phyloP scores from a whole-genome alignment of 208 protist species.

The Leishmania major region DNA sequence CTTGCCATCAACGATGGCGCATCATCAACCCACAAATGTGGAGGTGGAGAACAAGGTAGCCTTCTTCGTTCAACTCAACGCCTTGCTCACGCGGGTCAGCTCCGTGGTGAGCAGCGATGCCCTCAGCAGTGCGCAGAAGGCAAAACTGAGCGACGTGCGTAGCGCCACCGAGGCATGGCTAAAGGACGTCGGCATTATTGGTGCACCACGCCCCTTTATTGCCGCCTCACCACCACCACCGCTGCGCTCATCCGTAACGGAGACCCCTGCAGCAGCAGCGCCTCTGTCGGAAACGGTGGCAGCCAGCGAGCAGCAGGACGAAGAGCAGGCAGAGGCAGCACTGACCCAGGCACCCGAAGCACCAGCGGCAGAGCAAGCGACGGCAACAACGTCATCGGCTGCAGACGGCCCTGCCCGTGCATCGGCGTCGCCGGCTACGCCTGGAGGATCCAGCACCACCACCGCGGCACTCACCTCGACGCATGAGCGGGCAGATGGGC shows the following conservation, averaged over 20 bases:
- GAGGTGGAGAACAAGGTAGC: slow-evolving; percentile 77
- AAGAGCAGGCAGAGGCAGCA: background rate
- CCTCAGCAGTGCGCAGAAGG: slow-evolving; percentile 47
- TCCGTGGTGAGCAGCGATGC: slow-evolving; percentile 47
- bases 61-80: slow-evolving; percentile 81
- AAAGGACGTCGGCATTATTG: slow-evolving; percentile 44
- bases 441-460: slow-evolving; percentile 25
- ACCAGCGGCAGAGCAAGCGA: background rate
- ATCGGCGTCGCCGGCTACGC: background rate
- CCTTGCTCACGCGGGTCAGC: slow-evolving; percentile 61
- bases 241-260: background rate
- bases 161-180: slow-evolving; percentile 56
- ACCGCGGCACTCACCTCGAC: slow-evolving; percentile 21
- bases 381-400: background rate
- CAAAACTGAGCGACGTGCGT: slow-evolving; percentile 53
- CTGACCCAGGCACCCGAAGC: background rate
- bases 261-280: background rate
- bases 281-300: background rate
- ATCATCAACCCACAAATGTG: slow-evolving; percentile 27
- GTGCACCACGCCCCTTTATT: slow-evolving; percentile 38
- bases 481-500: slow-evolving; percentile 3
- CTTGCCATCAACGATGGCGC: slow-evolving; percentile 11
- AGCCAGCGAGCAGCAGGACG: background rate
- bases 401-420: background rate
- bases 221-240: background rate